These are phyloP conservation scores for Suillus sp. DNA, from an alignment of 768 basidiomycete species.

Conservation along the genomic window DNA sequence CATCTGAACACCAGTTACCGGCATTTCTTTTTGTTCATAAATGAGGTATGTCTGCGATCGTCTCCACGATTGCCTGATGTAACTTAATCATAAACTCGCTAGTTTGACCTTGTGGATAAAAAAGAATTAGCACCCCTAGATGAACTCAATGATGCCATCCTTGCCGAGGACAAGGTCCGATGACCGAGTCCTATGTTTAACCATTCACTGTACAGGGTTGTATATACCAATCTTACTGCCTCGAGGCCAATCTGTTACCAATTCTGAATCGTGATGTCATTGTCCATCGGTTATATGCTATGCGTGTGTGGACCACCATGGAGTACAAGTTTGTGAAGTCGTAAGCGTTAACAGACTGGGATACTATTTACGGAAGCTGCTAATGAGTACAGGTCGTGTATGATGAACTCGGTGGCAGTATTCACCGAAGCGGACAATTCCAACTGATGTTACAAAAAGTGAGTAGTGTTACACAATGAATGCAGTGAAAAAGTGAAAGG, in stretches of 20 bases:
- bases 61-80: constrained; percentile 13
- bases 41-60: constrained; percentile 66
- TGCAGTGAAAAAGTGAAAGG: constrained; percentile 2
- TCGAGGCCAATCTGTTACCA: background rate
- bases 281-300: constrained; percentile 4
- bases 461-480: constrained; percentile 1
- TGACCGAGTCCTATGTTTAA: constrained; percentile 10
- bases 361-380: constrained; percentile 4
- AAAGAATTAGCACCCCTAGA: constrained; percentile 94
- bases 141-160: constrained; percentile 92
- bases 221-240: background rate
- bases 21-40: constrained; percentile 96
- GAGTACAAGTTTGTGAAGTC: constrained; percentile 5
- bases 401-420: background rate
- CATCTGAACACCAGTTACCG: constrained; percentile 98
- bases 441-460: constrained; percentile 12
- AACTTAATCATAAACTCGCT: constrained; percentile 4
- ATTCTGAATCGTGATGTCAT: background rate
- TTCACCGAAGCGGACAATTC: background rate
- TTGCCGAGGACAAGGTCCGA: constrained; percentile 53
- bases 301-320: constrained; percentile 3
- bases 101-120: constrained; percentile 96
- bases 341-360: background rate
- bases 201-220: background rate
- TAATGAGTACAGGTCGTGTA: constrained; percentile 12